Evolutionary conservation across 164 flowering plant species (phyloP), one percentile per base, ranked within the genome.

Genomic region (Kalanchoe fedtschenkoi): DNA sequence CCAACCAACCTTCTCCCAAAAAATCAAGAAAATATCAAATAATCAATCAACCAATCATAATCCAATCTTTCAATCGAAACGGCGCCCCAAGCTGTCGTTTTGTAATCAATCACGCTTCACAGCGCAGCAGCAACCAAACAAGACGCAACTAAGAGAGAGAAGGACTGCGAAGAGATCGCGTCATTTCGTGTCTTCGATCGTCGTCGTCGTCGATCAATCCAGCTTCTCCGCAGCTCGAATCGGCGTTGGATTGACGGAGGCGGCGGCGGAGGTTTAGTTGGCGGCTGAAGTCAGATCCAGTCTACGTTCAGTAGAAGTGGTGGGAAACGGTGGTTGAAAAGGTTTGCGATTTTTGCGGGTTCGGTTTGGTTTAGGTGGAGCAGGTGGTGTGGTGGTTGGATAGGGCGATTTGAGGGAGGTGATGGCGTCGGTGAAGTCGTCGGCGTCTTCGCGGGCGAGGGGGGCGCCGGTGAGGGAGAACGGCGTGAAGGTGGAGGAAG

Each of bases 401-500:
- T 30, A 1, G 39, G 37, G 4, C 39, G 35, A n/a, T n/a, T n/a
- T n/a, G n/a, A n/a, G n/a, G n/a, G 39, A 58, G 39, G 17, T 43
- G 73, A 65, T 81, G 84, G 77, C 83, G 62, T 72, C 83, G 37
- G 69, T 63, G 58, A 77, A 75, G 73, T 74, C 81, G 38, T 74
- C 81, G 54, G 76, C 72, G 73, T 74, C 81, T 34, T 72, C 81
- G 19, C 69, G 83, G 44, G 75, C 83, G 15, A 74, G 81, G 62
- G 77, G 64, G 2, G 46, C 67, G 3, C 59, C 80, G 32, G 71
- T 68, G 38, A 79, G 76, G 71, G 86, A 79, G 59, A 78, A 70
- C 64, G 87, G 75, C 37, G 59, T 67, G 7, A 83, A 80, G 71
- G 65, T 90, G 35, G 96, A 87, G 66, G 96, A 89, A 59, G 92